Base-by-base conservation (phyloP, 176 grass and related monocot genomes). In the Saccharum spontaneum region DNA sequence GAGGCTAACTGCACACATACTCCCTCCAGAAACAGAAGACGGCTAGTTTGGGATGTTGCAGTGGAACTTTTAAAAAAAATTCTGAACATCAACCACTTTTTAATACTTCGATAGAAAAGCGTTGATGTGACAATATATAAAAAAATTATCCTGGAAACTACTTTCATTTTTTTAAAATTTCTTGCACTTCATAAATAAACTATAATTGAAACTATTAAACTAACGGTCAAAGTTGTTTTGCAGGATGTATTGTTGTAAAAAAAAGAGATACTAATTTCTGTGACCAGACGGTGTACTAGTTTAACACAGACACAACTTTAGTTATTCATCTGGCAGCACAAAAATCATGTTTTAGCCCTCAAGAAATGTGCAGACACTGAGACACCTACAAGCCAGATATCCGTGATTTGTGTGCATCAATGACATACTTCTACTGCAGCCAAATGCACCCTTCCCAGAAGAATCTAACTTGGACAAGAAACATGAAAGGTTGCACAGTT, bases 261-360 rank as follows among this genome's bases (percentile, higher is more conserved):
- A 44, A 71, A 71, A 71, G 3, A 20, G 22, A 10, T 60, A 60
- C n/a, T 62, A 26, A 11, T 26, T 62, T 62, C 62, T 22, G 36
- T 69, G 36, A 69, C 8, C 68, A 71, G 10, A 43, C 1, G 31
- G 15, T 67, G 64, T 67, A 34, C 13, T 63, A 64, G 16, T 70
- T 70, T 71, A 71, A 40, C 69, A 44, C 2, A 71, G 69, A 39
- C 67, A 71, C 17, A 45, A 72, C 69, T 45, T 45, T 46, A 73
- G 13, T 26, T 22, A 72, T 72, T n/a, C 20, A 14, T 71, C 39
- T 71, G 38, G 20, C 38, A 71, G 39, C 38, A 71, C 2, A 0
- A 40, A 71, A 23, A 13, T 71, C 69, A 71, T 71, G 69, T 23
- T 72, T 72, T 45, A 23, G 5, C 69, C 39, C 22, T 72, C 67